Percentiles rank a stretch among this genome's conserved stretches.
Evolutionary conservation across 1,139 yeast genomes (phyloP).

Genomic region (Lodderomyces margitis): DNA sequence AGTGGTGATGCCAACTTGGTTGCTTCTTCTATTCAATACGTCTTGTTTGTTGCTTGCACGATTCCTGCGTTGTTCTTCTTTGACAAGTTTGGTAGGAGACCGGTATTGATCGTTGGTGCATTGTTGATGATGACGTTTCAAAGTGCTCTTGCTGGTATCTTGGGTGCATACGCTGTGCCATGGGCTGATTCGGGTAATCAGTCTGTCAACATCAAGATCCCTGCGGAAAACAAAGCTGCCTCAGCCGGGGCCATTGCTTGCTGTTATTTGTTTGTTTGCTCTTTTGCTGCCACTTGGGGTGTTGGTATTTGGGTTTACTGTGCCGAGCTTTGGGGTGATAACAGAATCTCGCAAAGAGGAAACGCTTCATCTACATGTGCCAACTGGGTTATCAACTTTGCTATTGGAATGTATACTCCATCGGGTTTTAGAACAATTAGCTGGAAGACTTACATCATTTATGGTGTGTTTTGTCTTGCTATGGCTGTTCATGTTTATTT

Average conservation of each 20-base stretch:
- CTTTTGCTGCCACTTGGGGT: conserved; percentile 60
- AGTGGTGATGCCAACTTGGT: conserved; percentile 43
- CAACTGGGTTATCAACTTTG: conserved; percentile 53
- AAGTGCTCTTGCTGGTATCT: conserved; percentile 37
- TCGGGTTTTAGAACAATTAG: conserved; percentile 44
- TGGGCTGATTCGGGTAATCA: conserved; percentile 30
- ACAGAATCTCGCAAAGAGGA: conserved; percentile 57
- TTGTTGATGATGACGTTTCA: conserved; percentile 32
- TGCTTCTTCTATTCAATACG: conserved; percentile 52
- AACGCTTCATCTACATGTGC: conserved; percentile 51
- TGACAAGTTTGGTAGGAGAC: conserved; percentile 39
- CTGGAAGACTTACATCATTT: conserved; percentile 48
- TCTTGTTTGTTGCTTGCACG: conserved; percentile 47
- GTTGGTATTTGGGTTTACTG: conserved; percentile 58
- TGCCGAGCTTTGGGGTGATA: conserved; percentile 53
- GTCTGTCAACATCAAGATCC: conserved; percentile 47
- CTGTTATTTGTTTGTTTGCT: conserved; percentile 52
- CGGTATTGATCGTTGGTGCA: conserved; percentile 35
- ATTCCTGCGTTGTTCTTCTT: conserved; percentile 38
- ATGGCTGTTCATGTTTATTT: conserved; percentile 64
- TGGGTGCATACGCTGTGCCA: conserved; percentile 44
- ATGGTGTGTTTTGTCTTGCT: conserved; percentile 47
- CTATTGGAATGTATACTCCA: conserved; percentile 52
- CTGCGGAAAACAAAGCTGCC: conserved; percentile 34
- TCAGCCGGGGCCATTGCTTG: conserved; percentile 59